Base-by-base conservation (phyloP, 2,329 filamentous ascomycete species). In the Ascochyta fabae region DNA sequence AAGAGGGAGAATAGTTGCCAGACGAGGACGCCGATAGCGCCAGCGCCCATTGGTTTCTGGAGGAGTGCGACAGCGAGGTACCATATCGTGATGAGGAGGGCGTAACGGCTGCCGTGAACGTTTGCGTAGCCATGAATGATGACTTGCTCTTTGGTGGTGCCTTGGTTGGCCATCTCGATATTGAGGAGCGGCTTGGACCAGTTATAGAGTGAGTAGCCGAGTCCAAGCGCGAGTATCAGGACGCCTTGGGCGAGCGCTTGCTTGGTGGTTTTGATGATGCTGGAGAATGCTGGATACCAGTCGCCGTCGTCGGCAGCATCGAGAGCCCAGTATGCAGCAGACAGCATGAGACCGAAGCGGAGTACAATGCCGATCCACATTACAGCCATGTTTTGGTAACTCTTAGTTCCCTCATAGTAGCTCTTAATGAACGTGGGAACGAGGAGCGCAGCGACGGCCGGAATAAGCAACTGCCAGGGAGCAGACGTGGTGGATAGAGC, bases 11-110 rank as follows among this genome's bases (percentile, higher is more conserved):
- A 86, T 39, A 96, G 87, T 77, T 97, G 94, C 87, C 93, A 94
- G 57, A 92, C 80, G 75, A 95, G 86, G 46, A 98, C 81, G 7
- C 86, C 90, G 46, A 98, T 84, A 0, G 92, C 87, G 45, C 92
- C 93, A 54, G 88, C 88, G 47, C 95, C 95, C 91, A 99, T 96
- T 15, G 95, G 95, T 74, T 98, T 98, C 60, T 94, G 90, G 24
- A 98, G 83, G 7, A 97, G 83, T 49, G 92, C 85, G 53, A 92
- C 86, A 0, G 87, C 89, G 8, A 91, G 83, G 24, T 91, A 83
- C 75, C 96, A 87, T 71, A 93, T 92, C 62, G 91, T 81, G 3
- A 92, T 84, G 6, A 98, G 83, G 31, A 98, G 81, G 63, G 96
- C 88, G 77, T 96, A 98, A 26, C 94, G 89, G 1, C 91, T 89